Percentiles rank a stretch among this genome's conserved stretches.
Conservation (phyloP, 106 monocot species). For the Allium cepa region DNA sequence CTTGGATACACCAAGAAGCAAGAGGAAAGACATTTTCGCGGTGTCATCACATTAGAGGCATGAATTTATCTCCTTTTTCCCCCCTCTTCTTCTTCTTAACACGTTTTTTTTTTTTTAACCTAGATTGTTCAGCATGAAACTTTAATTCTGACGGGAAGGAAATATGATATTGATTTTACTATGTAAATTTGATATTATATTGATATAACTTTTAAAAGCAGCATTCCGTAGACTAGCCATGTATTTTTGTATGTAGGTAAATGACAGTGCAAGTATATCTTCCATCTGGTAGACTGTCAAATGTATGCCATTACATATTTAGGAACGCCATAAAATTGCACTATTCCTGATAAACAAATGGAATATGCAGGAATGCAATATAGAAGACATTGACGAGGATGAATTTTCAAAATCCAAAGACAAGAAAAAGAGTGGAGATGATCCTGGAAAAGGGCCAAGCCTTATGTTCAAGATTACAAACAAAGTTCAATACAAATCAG, state of each 20-base stretch:
- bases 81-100: not conserved
- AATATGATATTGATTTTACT: no score
- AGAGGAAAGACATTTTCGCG: conserved; percentile 94
- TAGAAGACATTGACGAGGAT: conserved; percentile 69
- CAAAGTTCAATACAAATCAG: conserved; percentile 70
- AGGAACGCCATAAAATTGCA: no score
- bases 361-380: conserved; percentile 47
- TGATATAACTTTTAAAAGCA: no score
- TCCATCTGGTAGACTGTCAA: no score
- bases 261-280: no score
- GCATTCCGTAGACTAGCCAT: no score
- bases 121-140: not conserved
- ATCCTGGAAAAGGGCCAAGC: conserved; percentile 34
- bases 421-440: conserved; percentile 48
- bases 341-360: no score
- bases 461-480: conserved; percentile 63
- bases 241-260: no score
- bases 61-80: not conserved
- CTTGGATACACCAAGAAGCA: conserved; percentile 97
- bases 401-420: conserved; percentile 56
- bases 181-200: no score
- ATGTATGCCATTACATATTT: no score
- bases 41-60: conserved; percentile 91
- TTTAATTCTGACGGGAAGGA: no score
- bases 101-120: not conserved